phyloP scores from a whole-genome alignment of 78 protist genomes.

The Corallochytrium limacisporum region DNA sequence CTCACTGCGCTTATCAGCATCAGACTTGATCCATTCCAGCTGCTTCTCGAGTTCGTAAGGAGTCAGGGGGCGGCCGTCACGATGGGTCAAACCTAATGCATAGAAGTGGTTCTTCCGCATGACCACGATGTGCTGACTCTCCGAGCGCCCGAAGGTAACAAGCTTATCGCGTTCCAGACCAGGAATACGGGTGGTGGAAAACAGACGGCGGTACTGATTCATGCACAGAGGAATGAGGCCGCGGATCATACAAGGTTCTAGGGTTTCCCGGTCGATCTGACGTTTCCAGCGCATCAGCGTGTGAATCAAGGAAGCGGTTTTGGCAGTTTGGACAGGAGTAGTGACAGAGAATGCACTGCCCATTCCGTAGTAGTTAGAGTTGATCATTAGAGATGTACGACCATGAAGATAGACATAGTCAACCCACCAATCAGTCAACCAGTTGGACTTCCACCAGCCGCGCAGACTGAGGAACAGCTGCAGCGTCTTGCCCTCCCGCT shows the following conservation, averaged over 20 bases:
- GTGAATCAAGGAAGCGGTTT: slow-evolving; percentile 13
- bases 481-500: neutral
- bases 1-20: too few relatives aligned
- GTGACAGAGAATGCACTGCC: neutral
- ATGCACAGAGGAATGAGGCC: slow-evolving; percentile 32
- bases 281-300: neutral
- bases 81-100: neutral
- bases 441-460: neutral
- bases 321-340: neutral
- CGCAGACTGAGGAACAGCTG: neutral
- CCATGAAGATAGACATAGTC: slow-evolving; percentile 43
- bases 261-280: neutral
- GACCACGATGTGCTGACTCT: slow-evolving; percentile 8
- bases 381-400: slow-evolving; percentile 26
- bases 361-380: slow-evolving; percentile 43
- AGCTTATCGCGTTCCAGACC: neutral
- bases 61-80: neutral
- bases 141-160: neutral
- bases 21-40: neutral
- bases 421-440: slow-evolving; percentile 50
- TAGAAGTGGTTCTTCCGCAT: neutral
- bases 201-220: slow-evolving; percentile 21
- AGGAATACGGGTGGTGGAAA: slow-evolving; percentile 32
- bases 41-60: neutral
- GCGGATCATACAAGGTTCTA: slow-evolving; percentile 16